phyloP scores from a whole-genome alignment of 768 basidiomycete species.

The Mycena sanguinolenta region DNA sequence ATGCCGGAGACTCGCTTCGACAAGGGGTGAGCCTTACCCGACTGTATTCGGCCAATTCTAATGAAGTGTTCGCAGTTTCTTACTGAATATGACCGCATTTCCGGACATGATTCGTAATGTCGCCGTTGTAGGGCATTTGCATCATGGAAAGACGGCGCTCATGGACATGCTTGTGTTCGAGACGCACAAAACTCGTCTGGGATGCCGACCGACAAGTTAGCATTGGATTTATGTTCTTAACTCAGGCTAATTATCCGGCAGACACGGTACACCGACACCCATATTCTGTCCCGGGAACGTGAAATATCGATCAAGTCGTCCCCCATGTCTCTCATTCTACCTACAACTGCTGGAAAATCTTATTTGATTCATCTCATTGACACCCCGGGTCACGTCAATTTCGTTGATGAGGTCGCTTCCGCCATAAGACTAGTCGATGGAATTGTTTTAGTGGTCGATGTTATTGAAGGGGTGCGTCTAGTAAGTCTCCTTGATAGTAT shows the following conservation, averaged over 20 bases:
- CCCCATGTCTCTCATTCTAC: slow-evolving; percentile 93
- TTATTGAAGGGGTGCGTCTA: slow-evolving; percentile 93
- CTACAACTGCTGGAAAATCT: slow-evolving; percentile 90
- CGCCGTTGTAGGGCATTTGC: slow-evolving; percentile 94
- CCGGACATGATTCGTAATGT: slow-evolving; percentile 98
- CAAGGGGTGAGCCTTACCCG: slow-evolving; percentile 77
- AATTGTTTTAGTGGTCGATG: slow-evolving; percentile 94
- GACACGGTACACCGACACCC: slow-evolving; percentile 97
- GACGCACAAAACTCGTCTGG: slow-evolving; percentile 95
- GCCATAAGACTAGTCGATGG: slow-evolving; percentile 91
- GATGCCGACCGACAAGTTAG: slow-evolving; percentile 90
- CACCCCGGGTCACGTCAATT: slow-evolving; percentile 98
- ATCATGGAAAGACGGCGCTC: slow-evolving; percentile 97
- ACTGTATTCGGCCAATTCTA: slow-evolving; percentile 19
- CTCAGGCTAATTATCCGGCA: slow-evolving; percentile 49
- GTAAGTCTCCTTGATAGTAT: slow-evolving; percentile 9
- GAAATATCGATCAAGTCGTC: slow-evolving; percentile 97
- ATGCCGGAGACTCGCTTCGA: slow-evolving; percentile 98
- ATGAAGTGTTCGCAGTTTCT: slow-evolving; percentile 69
- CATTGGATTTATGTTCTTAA: slow-evolving; percentile 31
- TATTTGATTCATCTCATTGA: slow-evolving; percentile 95
- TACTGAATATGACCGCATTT: slow-evolving; percentile 91
- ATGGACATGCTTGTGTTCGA: slow-evolving; percentile 98
- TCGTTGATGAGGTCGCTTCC: slow-evolving; percentile 96
- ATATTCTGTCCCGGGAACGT: slow-evolving; percentile 88